Percentiles rank a stretch among this genome's conserved stretches.
These are phyloP conservation scores for Haplosporangium sp. DNA, from an alignment of 371 early-diverging fungal species.

Conservation along the genomic window DNA sequence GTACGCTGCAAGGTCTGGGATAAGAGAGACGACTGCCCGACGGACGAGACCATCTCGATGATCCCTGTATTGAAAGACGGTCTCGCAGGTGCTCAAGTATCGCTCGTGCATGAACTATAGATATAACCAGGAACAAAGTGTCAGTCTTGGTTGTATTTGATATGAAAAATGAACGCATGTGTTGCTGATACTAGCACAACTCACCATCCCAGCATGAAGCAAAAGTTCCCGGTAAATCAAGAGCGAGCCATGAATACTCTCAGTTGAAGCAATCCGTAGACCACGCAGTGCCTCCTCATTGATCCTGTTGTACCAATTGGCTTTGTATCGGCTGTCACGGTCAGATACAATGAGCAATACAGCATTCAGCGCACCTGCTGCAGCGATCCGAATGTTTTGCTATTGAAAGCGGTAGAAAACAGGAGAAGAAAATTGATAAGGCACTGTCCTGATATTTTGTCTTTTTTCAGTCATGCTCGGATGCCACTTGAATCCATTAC, in stretches of 20 bases:
- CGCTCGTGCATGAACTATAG: slow-evolving; percentile 85
- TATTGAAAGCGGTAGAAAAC: slow-evolving; percentile 8
- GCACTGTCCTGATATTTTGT: not conserved
- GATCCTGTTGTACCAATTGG: slow-evolving; percentile 82
- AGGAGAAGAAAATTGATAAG: not conserved
- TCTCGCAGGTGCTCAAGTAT: slow-evolving; percentile 83
- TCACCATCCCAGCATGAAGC: slow-evolving; percentile 85
- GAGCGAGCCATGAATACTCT: slow-evolving; percentile 92
- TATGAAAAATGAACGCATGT: not conserved
- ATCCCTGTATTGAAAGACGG: slow-evolving; percentile 83
- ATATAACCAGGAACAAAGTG: slow-evolving; percentile 2
- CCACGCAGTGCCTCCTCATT: slow-evolving; percentile 89
- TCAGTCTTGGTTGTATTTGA: not conserved
- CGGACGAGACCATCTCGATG: slow-evolving; percentile 86
- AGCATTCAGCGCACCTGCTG: slow-evolving; percentile 87
- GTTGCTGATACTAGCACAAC: not conserved
- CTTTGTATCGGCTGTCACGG: slow-evolving; percentile 78
- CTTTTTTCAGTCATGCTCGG: not conserved
- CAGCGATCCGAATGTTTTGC: slow-evolving; percentile 85
- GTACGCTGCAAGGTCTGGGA: slow-evolving; percentile 88
- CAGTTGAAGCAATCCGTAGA: slow-evolving; percentile 75
- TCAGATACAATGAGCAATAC: slow-evolving; percentile 86
- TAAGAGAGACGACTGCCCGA: slow-evolving; percentile 84
- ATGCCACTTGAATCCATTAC: not conserved
- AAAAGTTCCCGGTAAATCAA: slow-evolving; percentile 87